A percentile compares a stretch with the other conserved stretches of the same genome.
Evolutionary conservation across 73 alveolate genomes (phyloP).

Genomic region (Paramecium octaurelia): DNA sequence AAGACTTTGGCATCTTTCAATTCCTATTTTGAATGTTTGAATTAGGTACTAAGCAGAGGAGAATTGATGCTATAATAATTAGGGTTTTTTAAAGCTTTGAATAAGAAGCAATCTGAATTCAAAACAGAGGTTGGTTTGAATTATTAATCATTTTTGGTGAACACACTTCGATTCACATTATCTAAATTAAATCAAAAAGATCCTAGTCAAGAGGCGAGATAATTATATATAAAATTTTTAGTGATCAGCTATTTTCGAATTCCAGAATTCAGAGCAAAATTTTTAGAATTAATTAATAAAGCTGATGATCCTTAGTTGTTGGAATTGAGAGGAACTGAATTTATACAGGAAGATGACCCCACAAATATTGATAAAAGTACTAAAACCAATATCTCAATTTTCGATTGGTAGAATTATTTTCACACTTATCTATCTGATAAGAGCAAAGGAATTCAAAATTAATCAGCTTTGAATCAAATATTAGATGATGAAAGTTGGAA

Average conservation of each 20-base stretch:
- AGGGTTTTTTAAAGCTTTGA: constrained; percentile 6
- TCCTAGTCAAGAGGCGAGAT: neutral
- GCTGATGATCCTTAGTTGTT: neutral
- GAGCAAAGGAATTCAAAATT: neutral
- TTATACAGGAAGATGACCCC: constrained; percentile 15
- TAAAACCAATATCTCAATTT: neutral
- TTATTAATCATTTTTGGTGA: neutral
- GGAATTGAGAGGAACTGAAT: constrained; percentile 38
- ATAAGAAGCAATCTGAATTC: neutral
- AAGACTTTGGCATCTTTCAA: neutral
- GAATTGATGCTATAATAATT: constrained; percentile 23
- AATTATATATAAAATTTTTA: neutral
- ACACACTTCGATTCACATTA: neutral
- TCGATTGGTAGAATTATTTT: constrained; percentile 39
- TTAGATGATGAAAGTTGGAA: constrained; percentile 45
- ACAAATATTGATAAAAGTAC: constrained; percentile 40
- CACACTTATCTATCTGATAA: constrained; percentile 5
- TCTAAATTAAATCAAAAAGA: neutral
- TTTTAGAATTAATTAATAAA: neutral
- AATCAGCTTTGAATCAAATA: neutral
- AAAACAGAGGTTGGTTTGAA: neutral
- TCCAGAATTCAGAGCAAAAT: constrained; percentile 20
- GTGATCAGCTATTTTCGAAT: neutral
- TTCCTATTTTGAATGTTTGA: neutral
- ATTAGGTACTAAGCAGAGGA: neutral